Evolutionary conservation across 345 rosid species (phyloP), one percentile per base, ranked within the genome.

Genomic region (Salix exigua): DNA sequence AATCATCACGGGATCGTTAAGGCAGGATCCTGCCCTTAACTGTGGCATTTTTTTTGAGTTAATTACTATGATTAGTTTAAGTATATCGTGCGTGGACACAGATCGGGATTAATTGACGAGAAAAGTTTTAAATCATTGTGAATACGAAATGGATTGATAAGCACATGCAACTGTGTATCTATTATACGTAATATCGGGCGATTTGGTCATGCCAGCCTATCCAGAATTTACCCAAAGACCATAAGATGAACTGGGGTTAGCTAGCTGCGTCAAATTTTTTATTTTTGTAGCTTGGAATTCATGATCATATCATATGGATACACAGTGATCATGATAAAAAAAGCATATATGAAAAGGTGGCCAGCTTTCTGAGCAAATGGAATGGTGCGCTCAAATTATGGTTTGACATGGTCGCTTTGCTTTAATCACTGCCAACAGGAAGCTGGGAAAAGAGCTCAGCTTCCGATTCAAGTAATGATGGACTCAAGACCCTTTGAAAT

Each of bases 21-120:
- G 85, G 82, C 74, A 78, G 88, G 91, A 87, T 86, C 91, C 75
- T 88, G 85, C 80, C 73, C 73, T 71, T 63, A 50, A 30, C 37
- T 16, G 44, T 5, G 16, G 13, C 5, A 28, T 51, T 58, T 55
- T 28, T 44, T 21, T 18, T 75, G 60, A 25, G 55, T 53, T 58
- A 30, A 16, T 48, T 78, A n/a, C 35, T 42, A 25, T 19, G 68
- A 75, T 75, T 70, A 74, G 55, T 40, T 71, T 23, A 77, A 75
- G 6, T 16, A 9, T 73, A 18, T 73, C 16, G 53, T 60, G 78
- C n/a, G 71, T 66, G 75, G 67, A 26, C 58, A 62, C 9, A 35
- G 48, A 74, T 46, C 51, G 23, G 10, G 35, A 31, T 82, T 81
- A 79, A 84, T 83, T 82, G 82, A 75, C 60, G 67, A 8, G 7